Percentiles rank a stretch among this genome's conserved stretches.
These are phyloP conservation scores for Protostelium mycophagum DNA, from an alignment of 78 protist species.

Conservation along the genomic window DNA sequence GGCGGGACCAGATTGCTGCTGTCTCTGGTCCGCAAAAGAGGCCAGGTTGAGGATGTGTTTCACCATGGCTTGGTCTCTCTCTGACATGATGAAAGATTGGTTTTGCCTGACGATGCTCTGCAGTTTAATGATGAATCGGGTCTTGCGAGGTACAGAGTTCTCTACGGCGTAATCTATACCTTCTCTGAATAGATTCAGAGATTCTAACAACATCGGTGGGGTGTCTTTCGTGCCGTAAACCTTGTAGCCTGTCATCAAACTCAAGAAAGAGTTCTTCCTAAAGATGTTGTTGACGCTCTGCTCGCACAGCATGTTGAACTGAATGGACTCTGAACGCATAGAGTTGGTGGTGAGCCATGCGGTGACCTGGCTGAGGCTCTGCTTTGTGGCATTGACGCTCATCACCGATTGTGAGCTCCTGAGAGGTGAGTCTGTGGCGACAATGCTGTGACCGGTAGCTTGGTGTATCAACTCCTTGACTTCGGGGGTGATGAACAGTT, in stretches of 20 bases:
- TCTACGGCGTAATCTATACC: background rate
- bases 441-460: background rate
- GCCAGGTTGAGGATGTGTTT: constrained; percentile 15
- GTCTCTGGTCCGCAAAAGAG: background rate
- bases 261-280: constrained; percentile 12
- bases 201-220: background rate
- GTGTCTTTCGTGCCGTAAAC: background rate
- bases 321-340: constrained; percentile 19
- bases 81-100: background rate
- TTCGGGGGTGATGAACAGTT: constrained; percentile 55
- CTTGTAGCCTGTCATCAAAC: background rate
- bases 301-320: constrained; percentile 17
- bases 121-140: background rate
- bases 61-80: background rate
- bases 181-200: background rate
- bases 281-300: constrained; percentile 30
- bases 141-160: background rate
- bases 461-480: constrained; percentile 1
- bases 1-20: background rate
- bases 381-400: background rate
- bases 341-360: constrained; percentile 52
- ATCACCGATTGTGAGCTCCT: background rate
- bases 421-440: background rate
- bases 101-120: background rate
- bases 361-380: constrained; percentile 16